Base-by-base conservation (phyloP, 1,284 basidiomycete species). In the Heliocybe sulcata region DNA sequence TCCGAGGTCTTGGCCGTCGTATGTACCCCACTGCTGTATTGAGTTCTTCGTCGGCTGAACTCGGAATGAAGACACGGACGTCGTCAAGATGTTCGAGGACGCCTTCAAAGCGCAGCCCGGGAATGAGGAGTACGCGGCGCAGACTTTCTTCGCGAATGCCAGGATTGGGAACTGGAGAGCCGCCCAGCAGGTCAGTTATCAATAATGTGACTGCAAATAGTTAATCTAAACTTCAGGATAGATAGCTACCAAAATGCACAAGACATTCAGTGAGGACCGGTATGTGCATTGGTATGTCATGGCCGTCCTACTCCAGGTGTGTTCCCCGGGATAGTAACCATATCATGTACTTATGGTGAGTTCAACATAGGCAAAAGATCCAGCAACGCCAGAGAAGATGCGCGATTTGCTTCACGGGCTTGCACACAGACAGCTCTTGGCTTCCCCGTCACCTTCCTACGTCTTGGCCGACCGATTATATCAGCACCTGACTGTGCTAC, bases 271-370 rank as follows among this genome's bases (percentile, higher is more conserved):
- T 56, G 82, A 87, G 26, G 87, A 90, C 54, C 77, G 85, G 49
- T 93, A 90, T 67, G 70, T 92, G 45, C 94, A 89, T 68, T 94
- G 90, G 91, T 87, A 80, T 58, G 80, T 90, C 26, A 85, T 90
- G 62, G 81, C 87, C 58, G 82, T 88, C 10, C 76, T 92, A 35
- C 80, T 94, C n/a, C 90, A 90, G 77, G 87, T 85, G 33, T 33
- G 70, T 45, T 19, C 27, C 52, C 31, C 33, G 38, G n/a, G 10
- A 52, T 42, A n/a, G 3, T 29, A 23, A 20, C 6, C 35, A 26
- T 35, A 35, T 6, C 45, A 22, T 35, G 16, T 4, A n/a, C 38
- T 20, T 42, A 16, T 42, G 3, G n/a, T 16, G 38, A 51, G 23
- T 22, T 53, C 47, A 25, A 33, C 45, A 45, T 38, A 90, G 87